Evolutionary conservation across 2,329 filamentous ascomycete species (phyloP).

Genomic region (Orbilia ellipsospora): DNA sequence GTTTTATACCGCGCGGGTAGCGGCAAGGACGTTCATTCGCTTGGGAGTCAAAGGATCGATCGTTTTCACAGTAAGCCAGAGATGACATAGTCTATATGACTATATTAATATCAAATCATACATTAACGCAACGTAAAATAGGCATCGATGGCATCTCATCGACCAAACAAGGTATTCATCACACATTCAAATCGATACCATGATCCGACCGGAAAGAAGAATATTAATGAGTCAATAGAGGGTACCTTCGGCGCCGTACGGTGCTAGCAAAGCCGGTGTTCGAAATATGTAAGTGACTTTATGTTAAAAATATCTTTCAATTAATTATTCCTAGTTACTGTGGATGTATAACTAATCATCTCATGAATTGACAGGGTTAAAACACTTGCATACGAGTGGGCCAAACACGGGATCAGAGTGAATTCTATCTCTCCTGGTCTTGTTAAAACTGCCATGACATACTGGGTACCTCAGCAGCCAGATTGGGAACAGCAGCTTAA

Average conservation of each 20-base stretch:
- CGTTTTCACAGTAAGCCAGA: slow-evolving; percentile 65
- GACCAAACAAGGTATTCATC: slow-evolving; percentile 64
- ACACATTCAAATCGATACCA: slow-evolving; percentile 25
- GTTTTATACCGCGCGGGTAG: slow-evolving; percentile 65
- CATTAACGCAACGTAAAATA: not conserved
- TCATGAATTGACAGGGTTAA: slow-evolving; percentile 26
- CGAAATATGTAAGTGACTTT: slow-evolving; percentile 61
- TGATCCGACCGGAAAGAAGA: not conserved
- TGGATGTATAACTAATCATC: not conserved
- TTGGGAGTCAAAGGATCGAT: slow-evolving; percentile 61
- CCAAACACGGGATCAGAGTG: slow-evolving; percentile 74
- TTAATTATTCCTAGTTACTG: too few relatives aligned
- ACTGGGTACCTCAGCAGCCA: slow-evolving; percentile 66
- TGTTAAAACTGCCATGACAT: slow-evolving; percentile 78
- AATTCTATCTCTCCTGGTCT: slow-evolving; percentile 79
- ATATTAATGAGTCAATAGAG: slow-evolving; percentile 14
- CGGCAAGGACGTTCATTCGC: slow-evolving; percentile 64
- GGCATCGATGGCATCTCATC: slow-evolving; percentile 65
- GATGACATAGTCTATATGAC: too few relatives aligned
- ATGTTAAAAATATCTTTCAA: not conserved
- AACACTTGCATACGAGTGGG: slow-evolving; percentile 77
- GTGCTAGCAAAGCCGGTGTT: slow-evolving; percentile 57
- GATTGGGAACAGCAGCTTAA: slow-evolving; percentile 68
- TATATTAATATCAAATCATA: too few relatives aligned
- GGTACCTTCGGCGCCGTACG: slow-evolving; percentile 66